Evolutionary conservation across 139 green algal species (phyloP).

Genomic region (Axilococcus clingmanii): DNA sequence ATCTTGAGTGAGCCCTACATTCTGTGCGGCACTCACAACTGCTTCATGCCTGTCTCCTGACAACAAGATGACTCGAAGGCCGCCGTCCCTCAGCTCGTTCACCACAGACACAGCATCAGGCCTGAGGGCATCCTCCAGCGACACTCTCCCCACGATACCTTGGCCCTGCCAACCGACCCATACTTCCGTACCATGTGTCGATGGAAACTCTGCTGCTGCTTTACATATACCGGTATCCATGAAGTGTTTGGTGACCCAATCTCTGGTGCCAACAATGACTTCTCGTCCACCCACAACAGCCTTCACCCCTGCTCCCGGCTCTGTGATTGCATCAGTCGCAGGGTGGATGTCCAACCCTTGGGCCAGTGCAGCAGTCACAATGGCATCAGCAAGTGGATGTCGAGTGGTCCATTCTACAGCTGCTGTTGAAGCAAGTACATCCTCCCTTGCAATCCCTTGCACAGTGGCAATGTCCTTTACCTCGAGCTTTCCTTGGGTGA

Average conservation of each 20-base stretch:
- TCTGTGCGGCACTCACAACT: conserved; percentile 36
- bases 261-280: conserved; percentile 54
- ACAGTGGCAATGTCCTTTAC: conserved; percentile 12
- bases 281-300: conserved; percentile 33
- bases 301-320: conserved; percentile 48
- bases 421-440: conserved; percentile 58
- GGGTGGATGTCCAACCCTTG: conserved; percentile 21
- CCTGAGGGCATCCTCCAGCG: conserved; percentile 56
- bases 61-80: conserved; percentile 61
- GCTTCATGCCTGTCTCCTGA: conserved; percentile 61
- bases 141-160: conserved; percentile 53
- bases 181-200: conserved; percentile 24
- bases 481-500: conserved; percentile 57
- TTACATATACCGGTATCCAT: neutral
- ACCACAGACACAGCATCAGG: conserved; percentile 51
- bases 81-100: conserved; percentile 37
- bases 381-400: conserved; percentile 76
- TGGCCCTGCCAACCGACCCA: conserved; percentile 50
- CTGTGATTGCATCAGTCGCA: conserved; percentile 28
- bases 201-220: neutral
- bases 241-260: conserved; percentile 52
- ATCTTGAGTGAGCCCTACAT: conserved; percentile 41
- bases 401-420: conserved; percentile 61
- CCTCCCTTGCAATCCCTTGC: conserved; percentile 11
- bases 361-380: conserved; percentile 40